Evolutionary conservation across 1,139 yeast species (phyloP).

Genomic region (Kodamaea suecica): DNA sequence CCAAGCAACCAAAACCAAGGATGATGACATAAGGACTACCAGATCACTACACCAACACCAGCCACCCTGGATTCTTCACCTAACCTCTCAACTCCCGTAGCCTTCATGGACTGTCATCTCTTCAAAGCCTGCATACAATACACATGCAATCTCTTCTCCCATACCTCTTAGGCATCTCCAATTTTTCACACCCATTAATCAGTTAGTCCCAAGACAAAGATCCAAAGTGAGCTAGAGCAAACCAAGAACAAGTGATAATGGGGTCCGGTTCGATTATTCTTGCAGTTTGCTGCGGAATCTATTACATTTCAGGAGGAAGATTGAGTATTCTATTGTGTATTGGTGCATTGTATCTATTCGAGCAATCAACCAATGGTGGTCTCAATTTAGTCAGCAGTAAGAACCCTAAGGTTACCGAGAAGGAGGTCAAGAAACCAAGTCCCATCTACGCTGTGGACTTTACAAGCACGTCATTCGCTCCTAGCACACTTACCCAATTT

Average conservation of each 20-base stretch:
- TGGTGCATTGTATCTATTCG: slow-evolving; percentile 10
- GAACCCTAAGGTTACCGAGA: background rate
- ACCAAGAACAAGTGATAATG: slow-evolving; percentile 4
- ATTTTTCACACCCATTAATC: slow-evolving; percentile 3
- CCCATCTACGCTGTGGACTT: slow-evolving; percentile 46
- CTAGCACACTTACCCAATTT: slow-evolving; percentile 22
- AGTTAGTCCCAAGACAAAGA: too few species aligned
- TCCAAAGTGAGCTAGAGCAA: background rate
- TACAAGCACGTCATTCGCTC: slow-evolving; percentile 36
- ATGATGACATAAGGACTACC: too few species aligned
- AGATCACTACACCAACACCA: too few species aligned
- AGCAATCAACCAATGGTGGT: slow-evolving; percentile 3
- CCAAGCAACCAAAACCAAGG: too few species aligned
- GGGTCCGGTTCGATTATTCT: slow-evolving; percentile 15
- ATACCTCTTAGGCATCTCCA: background rate
- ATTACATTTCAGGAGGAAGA: slow-evolving; percentile 26
- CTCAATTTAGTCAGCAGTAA: slow-evolving; percentile 1
- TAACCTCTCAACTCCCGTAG: too few species aligned
- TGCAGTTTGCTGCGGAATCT: slow-evolving; percentile 19
- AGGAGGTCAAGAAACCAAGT: slow-evolving; percentile 18
- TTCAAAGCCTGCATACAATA: too few species aligned
- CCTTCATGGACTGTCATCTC: too few species aligned
- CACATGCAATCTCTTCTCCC: too few species aligned
- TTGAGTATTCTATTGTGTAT: slow-evolving; percentile 21
- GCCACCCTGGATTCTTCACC: too few species aligned